These are phyloP conservation scores for Breynia disticha DNA, from an alignment of 441 rosid species.

Conservation along the genomic window DNA sequence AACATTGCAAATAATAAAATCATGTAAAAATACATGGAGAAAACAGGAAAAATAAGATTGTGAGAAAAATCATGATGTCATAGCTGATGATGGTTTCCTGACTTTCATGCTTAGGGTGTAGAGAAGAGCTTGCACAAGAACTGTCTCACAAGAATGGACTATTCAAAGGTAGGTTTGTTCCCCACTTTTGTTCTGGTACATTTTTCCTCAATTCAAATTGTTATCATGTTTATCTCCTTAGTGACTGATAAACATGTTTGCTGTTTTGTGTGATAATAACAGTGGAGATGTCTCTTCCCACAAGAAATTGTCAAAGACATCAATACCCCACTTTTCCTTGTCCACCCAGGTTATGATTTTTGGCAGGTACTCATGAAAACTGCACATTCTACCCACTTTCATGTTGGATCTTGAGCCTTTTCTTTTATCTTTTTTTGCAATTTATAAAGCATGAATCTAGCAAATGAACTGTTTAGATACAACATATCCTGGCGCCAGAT, in stretches of 20 bases:
- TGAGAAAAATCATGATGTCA: too few relatives aligned
- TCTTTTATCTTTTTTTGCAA: background rate
- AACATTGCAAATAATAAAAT: background rate
- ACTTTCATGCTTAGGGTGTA: conserved; percentile 43
- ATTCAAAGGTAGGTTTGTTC: conserved; percentile 38
- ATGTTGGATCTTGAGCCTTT: background rate
- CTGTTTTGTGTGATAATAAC: conserved; percentile 12
- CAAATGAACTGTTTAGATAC: conserved; percentile 40
- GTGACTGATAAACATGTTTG: background rate
- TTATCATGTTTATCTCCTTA: conserved; percentile 1
- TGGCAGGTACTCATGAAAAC: conserved; percentile 65
- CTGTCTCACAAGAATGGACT: conserved; percentile 45
- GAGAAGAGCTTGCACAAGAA: conserved; percentile 49
- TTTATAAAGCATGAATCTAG: conserved; percentile 16
- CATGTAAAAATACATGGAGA: too few relatives aligned
- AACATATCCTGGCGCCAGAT: conserved; percentile 60
- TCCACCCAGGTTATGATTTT: conserved; percentile 79
- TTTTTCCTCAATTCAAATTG: conserved; percentile 1
- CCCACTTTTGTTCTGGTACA: conserved; percentile 2
- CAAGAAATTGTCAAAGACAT: conserved; percentile 42
- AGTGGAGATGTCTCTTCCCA: conserved; percentile 72
- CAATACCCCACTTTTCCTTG: conserved; percentile 60
- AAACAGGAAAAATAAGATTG: too few relatives aligned
- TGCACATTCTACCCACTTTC: conserved; percentile 3
- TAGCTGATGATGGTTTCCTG: background rate